phyloP scores from a whole-genome alignment of 345 rosid genomes.

The Cochlearia excelsa region DNA sequence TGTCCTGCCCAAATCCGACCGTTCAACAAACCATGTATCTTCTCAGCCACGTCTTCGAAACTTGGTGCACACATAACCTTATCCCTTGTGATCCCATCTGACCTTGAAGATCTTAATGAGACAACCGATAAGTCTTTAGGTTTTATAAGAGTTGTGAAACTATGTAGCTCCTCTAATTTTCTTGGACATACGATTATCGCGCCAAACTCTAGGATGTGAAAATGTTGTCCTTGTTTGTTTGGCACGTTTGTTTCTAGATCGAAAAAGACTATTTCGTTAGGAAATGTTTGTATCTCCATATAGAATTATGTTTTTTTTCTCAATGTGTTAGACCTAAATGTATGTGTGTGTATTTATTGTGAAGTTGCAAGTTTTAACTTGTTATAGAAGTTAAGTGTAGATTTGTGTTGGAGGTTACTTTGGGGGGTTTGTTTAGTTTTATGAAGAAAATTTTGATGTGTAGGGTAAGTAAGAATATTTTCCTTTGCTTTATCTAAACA shows the following conservation, averaged over 20 bases:
- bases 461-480: constrained; percentile 38
- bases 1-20: constrained; percentile 96
- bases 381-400: constrained; percentile 41
- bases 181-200: constrained; percentile 73
- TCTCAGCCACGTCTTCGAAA: constrained; percentile 67
- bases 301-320: background rate
- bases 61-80: constrained; percentile 62
- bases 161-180: constrained; percentile 63
- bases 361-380: constrained; percentile 37
- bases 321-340: background rate
- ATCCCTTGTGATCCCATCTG: constrained; percentile 67
- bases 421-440: constrained; percentile 30
- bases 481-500: constrained; percentile 24
- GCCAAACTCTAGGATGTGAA: constrained; percentile 77
- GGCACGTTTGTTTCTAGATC: constrained; percentile 90
- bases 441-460: constrained; percentile 26
- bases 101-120: constrained; percentile 49
- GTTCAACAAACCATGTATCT: constrained; percentile 55
- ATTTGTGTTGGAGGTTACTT: constrained; percentile 42
- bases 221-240: constrained; percentile 50
- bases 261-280: constrained; percentile 64
- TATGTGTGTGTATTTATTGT: constrained; percentile 39
- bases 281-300: constrained; percentile 28
- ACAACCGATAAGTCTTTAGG: constrained; percentile 64
- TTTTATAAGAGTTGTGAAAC: constrained; percentile 64